Conservation (phyloP, 2,329 filamentous ascomycete species). For the Ophiostoma ulmi region DNA sequence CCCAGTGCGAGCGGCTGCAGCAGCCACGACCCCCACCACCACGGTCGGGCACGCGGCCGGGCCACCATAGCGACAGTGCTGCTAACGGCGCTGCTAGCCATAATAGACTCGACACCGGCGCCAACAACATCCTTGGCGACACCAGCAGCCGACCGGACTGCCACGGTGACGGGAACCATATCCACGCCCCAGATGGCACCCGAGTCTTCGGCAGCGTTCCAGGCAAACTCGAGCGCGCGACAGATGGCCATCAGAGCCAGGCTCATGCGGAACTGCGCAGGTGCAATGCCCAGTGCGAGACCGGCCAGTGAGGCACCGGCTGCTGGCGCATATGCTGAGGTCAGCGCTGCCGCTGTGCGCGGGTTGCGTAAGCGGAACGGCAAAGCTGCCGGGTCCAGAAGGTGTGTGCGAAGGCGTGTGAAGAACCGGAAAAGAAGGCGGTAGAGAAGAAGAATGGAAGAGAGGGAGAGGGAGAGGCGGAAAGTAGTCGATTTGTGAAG, state of each 20-base stretch:
- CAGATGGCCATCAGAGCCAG: slow-evolving; percentile 78
- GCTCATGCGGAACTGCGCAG: slow-evolving; percentile 63
- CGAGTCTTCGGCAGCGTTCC: slow-evolving; percentile 74
- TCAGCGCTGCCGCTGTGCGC: slow-evolving; percentile 65
- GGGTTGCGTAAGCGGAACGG: slow-evolving; percentile 83
- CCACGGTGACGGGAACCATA: slow-evolving; percentile 36
- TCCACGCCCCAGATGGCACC: slow-evolving; percentile 60
- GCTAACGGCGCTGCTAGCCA: slow-evolving; percentile 19
- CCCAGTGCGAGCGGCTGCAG: slow-evolving; percentile 71
- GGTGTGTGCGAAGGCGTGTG: slow-evolving; percentile 66
- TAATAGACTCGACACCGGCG: slow-evolving; percentile 17
- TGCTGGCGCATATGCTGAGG: slow-evolving; percentile 77
- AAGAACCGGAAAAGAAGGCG: slow-evolving; percentile 89
- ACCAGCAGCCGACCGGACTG: slow-evolving; percentile 34
- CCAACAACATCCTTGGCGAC: slow-evolving; percentile 30
- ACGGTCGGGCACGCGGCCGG: slow-evolving; percentile 57
- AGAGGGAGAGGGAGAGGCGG: slow-evolving; percentile 75
- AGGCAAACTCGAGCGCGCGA: slow-evolving; percentile 76
- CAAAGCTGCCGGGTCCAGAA: slow-evolving; percentile 72
- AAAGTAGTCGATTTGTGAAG: slow-evolving; percentile 64
- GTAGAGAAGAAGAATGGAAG: slow-evolving; percentile 76
- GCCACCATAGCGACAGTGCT: slow-evolving; percentile 19
- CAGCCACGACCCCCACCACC: slow-evolving; percentile 83
- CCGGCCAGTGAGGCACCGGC: slow-evolving; percentile 87
- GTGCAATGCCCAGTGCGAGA: slow-evolving; percentile 70